phyloP scores from a whole-genome alignment of 2,329 filamentous ascomycete species.

The Fusarium albosuccineum region DNA sequence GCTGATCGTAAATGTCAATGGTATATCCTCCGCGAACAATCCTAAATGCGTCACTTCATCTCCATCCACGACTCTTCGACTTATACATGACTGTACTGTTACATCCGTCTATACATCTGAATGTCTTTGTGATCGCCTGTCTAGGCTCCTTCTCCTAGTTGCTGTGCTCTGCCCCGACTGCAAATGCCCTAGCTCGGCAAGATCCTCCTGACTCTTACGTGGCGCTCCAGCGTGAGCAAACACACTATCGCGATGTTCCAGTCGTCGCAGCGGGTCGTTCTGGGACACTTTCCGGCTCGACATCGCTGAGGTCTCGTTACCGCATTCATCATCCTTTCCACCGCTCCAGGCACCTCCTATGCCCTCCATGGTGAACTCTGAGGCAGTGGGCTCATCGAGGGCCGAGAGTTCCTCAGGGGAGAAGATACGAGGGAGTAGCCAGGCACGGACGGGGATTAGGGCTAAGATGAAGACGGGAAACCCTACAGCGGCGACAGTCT shows the following conservation, averaged over 20 bases:
- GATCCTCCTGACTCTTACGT: constrained; percentile 52
- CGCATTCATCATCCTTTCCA: constrained; percentile 37
- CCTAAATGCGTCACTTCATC: not conserved
- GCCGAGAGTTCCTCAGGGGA: constrained; percentile 69
- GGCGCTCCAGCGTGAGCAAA: constrained; percentile 46
- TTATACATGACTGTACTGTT: not conserved
- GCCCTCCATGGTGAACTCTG: constrained; percentile 81
- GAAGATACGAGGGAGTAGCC: constrained; percentile 74
- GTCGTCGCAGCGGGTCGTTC: constrained; percentile 11
- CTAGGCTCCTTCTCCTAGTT: constrained; percentile 47
- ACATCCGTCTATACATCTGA: constrained; percentile 16
- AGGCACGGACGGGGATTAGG: constrained; percentile 75
- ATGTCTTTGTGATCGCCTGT: constrained; percentile 34
- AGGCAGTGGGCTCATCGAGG: constrained; percentile 81
- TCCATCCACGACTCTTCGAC: not conserved
- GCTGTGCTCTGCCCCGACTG: constrained; percentile 48
- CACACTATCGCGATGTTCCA: constrained; percentile 40
- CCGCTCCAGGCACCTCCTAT: constrained; percentile 73
- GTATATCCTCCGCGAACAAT: constrained; percentile 19
- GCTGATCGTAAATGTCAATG: constrained; percentile 7
- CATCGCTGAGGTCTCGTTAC: constrained; percentile 35
- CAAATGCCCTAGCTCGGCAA: constrained; percentile 51
- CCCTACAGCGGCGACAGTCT: constrained; percentile 85
- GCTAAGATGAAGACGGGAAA: constrained; percentile 81
- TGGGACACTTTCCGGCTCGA: constrained; percentile 25